Evolutionary conservation across 176 grass and related monocot species (phyloP).

Genomic region (Lolium rigidum): DNA sequence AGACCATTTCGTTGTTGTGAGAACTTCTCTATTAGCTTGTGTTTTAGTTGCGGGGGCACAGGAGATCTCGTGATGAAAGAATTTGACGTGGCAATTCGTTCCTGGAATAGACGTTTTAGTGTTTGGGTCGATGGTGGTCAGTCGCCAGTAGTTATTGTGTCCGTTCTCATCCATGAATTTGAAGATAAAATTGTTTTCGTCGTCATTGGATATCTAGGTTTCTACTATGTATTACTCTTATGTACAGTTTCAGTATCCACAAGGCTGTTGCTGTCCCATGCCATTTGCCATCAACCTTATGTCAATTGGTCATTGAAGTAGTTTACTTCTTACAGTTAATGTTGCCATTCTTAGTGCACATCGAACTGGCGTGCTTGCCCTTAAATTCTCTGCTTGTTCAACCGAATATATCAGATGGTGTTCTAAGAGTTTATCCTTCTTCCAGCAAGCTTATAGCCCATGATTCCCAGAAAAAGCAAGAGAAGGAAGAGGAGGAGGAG

Average conservation of each 20-base stretch:
- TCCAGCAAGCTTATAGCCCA: conserved; percentile 82
- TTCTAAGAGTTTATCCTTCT: conserved; percentile 34
- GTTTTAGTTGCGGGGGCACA: neutral
- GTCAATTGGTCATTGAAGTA: neutral
- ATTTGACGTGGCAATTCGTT: neutral
- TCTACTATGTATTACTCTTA: neutral
- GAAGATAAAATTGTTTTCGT: neutral
- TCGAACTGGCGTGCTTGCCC: neutral
- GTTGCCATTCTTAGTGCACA: neutral
- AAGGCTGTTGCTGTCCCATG: neutral
- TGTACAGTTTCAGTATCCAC: neutral
- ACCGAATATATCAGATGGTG: neutral
- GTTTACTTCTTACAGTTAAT: conserved; percentile 3
- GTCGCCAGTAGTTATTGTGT: neutral
- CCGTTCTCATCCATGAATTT: neutral
- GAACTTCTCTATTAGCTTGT: neutral
- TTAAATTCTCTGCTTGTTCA: conserved; percentile 18
- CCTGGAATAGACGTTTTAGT: neutral
- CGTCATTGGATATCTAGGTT: neutral
- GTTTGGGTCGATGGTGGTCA: neutral
- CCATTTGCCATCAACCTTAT: neutral
- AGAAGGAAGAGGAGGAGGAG: conserved; percentile 89
- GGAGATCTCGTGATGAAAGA: neutral
- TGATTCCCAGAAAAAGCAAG: conserved; percentile 80
- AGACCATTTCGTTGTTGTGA: neutral